Evolutionary conservation across 1,284 basidiomycete species (phyloP), one percentile per base, ranked within the genome.

Genomic region (Cutaneotrichosporon sp.): DNA sequence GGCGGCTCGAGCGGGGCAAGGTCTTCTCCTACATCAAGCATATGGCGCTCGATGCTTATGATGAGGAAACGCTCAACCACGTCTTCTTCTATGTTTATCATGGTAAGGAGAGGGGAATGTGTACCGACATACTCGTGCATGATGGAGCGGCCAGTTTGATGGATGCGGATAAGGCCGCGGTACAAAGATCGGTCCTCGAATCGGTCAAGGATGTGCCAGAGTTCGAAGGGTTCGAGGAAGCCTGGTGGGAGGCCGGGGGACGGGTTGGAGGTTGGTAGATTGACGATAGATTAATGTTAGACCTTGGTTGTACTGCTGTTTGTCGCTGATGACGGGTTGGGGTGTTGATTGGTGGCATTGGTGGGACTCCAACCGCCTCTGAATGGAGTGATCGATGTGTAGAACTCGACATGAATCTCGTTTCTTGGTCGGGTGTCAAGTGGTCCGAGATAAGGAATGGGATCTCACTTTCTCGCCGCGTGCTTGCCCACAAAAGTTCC

Each of bases 1-100:
- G 60, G 21, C 40, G 52, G 10, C 30, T 56, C 14, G 13, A 6
- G 14, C 66, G 67, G 26, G 60, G 60, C 52, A 60, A 66, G 8
- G 70, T 75, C 16, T 81, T 80, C 65, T 76, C 76, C 5, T 73
- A 79, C 60, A 65, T 81, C 46, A 76, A 76, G 70, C 73, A 72
- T 47, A 72, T 79, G 65, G 65, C 65, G 1, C 61, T 71, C 52
- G 75, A 80, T 66, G 52, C 21, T 16, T 62, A 66, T 16, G 66
- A 66, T 21, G 69, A 75, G 4, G 66, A 70, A 2, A 66, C 69
- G 4, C 69, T 81, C 36, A 80, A 81, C 65, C 66, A 75, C 52
- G 79, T 74, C 16, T 69, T 14, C 38, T 56, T 76, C 52, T 66
- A 71, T 42, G 78, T 68, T 64, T 79, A 81, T 62, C 65, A 86